A percentile compares a stretch with the other conserved stretches of the same genome.
phyloP scores from a whole-genome alignment of 1,139 yeast species.

The Komagataea norvegica region DNA sequence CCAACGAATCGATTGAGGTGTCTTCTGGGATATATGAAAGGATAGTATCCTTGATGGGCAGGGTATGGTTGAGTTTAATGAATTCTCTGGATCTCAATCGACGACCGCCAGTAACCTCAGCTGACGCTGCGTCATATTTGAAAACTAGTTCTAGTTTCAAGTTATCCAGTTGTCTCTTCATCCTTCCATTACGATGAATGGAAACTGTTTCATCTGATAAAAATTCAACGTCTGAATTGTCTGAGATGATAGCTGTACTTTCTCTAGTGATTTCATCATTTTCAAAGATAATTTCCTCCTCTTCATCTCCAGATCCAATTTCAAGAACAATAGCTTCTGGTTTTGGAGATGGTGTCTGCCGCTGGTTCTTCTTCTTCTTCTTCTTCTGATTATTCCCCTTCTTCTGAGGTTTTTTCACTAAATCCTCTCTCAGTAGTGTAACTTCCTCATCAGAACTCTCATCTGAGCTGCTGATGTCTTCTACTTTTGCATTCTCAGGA shows the following conservation, averaged over 20 bases:
- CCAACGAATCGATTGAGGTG: constrained; percentile 21
- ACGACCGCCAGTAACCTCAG: constrained; percentile 14
- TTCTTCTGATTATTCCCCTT: background rate
- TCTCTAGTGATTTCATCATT: constrained; percentile 3
- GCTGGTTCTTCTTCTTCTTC: background rate
- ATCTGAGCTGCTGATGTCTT: constrained; percentile 12
- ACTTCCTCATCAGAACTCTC: constrained; percentile 7
- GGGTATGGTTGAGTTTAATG: background rate
- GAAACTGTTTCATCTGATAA: background rate
- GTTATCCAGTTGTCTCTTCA: background rate
- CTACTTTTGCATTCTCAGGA: constrained; percentile 10
- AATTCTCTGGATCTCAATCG: constrained; percentile 16
- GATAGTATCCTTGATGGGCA: constrained; percentile 2
- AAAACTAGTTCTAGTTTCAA: background rate
- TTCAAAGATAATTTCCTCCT: constrained; percentile 2
- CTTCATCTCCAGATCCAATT: constrained; percentile 5
- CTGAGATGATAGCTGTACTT: background rate
- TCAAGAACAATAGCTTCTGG: constrained; percentile 9
- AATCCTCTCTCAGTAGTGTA: no score
- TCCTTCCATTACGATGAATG: constrained; percentile 6
- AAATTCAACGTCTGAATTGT: background rate
- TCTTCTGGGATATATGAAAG: constrained; percentile 17
- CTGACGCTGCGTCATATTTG: background rate
- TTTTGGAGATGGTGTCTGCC: background rate
- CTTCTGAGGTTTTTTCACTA: background rate